Percentiles rank a stretch among this genome's conserved stretches.
These are phyloP conservation scores for Triticum dicoccoides DNA, from an alignment of 176 grass and related monocot genomes.

Conservation along the genomic window DNA sequence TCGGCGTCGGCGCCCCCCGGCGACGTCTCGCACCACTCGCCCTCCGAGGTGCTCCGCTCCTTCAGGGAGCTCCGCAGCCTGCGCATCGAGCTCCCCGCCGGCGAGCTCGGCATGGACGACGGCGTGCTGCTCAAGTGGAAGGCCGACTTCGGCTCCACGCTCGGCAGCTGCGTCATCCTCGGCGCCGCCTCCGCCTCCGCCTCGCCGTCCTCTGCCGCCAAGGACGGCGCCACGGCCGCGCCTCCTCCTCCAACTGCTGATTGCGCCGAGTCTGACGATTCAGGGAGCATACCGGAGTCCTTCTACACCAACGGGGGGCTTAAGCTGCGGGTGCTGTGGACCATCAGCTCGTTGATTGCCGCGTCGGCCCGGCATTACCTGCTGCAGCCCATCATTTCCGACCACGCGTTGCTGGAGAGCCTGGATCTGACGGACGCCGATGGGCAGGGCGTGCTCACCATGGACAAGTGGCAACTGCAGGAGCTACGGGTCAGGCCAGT, in stretches of 20 bases:
- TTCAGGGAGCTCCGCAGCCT: slow-evolving; percentile 87
- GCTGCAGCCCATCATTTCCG: slow-evolving; percentile 70
- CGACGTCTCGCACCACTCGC: slow-evolving; percentile 86
- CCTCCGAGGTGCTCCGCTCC: slow-evolving; percentile 82
- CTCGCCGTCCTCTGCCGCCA: slow-evolving; percentile 12
- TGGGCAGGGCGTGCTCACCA: slow-evolving; percentile 79
- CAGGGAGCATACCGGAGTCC: slow-evolving; percentile 68
- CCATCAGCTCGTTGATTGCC: slow-evolving; percentile 87
- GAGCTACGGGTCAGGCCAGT: slow-evolving; percentile 59
- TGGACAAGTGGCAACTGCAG: slow-evolving; percentile 67
- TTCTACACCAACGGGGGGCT: slow-evolving; percentile 68
- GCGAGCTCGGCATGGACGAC: slow-evolving; percentile 74
- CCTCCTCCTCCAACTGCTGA: slow-evolving; percentile 24
- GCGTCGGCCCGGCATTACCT: slow-evolving; percentile 78
- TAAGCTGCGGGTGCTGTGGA: slow-evolving; percentile 84
- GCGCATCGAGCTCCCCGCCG: slow-evolving; percentile 73
- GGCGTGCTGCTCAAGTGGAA: slow-evolving; percentile 90
- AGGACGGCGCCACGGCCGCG: not conserved
- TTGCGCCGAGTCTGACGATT: slow-evolving; percentile 40
- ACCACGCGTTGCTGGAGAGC: slow-evolving; percentile 63
- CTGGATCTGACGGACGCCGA: slow-evolving; percentile 78
- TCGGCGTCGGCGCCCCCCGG: slow-evolving; percentile 4
- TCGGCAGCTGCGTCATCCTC: slow-evolving; percentile 77
- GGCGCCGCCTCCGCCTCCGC: slow-evolving; percentile 50
- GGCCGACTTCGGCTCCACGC: slow-evolving; percentile 83